A percentile compares a stretch with the other conserved stretches of the same genome.
Conservation (phyloP, 352 stramenopile species). For the Globisporangium sylvaticum region DNA sequence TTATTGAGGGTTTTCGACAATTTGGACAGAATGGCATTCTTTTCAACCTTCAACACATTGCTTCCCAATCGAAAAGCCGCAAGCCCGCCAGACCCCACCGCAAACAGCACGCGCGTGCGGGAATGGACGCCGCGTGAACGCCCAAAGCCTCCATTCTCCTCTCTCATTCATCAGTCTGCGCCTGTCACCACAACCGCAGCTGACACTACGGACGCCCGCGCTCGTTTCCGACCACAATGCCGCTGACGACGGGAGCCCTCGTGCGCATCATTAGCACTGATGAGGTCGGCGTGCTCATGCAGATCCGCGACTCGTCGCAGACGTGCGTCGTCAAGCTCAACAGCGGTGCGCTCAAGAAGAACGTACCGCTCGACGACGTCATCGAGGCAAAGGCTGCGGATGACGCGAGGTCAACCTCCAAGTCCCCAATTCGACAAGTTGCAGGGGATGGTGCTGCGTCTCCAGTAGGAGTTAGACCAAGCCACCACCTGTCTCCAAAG, state of each 20-base stretch:
- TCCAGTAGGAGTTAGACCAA: not conserved
- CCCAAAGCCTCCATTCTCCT: not conserved
- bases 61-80: not conserved
- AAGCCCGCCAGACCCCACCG: not conserved
- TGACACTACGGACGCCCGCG: not conserved
- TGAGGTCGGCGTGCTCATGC: constrained; percentile 57
- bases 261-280: constrained; percentile 47
- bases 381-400: constrained; percentile 38
- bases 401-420: constrained; percentile 29
- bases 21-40: no score
- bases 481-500: constrained; percentile 9
- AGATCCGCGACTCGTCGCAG: constrained; percentile 54
- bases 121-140: not conserved
- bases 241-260: constrained; percentile 52
- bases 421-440: constrained; percentile 43
- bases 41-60: no score
- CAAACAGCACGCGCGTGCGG: not conserved
- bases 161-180: not conserved
- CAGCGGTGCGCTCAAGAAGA: constrained; percentile 61
- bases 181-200: not conserved
- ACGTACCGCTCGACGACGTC: constrained; percentile 59
- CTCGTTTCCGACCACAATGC: constrained; percentile 15
- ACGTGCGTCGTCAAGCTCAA: constrained; percentile 71
- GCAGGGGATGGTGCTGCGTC: constrained; percentile 1
- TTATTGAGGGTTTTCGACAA: no score